Conservation (phyloP, 306 rosid species). For the Neltuma alba region DNA sequence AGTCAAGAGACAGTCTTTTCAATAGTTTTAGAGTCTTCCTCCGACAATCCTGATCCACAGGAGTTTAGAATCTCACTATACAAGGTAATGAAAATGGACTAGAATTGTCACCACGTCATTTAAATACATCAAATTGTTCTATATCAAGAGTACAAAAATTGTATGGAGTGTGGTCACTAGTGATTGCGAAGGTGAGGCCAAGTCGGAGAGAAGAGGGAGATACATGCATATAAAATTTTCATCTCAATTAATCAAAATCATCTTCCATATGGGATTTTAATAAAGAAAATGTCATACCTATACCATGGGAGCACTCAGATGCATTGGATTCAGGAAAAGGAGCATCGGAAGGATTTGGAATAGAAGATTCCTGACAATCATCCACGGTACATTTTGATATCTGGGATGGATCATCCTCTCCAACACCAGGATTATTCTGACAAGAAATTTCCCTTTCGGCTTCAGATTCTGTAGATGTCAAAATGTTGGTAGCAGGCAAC, state of each 20-base stretch:
- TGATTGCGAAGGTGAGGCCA: neutral
- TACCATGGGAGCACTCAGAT: constrained; percentile 43
- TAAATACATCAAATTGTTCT: constrained; percentile 6
- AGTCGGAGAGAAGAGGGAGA: neutral
- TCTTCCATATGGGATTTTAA: neutral
- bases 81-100: neutral
- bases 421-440: constrained; percentile 44
- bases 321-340: constrained; percentile 47
- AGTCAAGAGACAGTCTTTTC: neutral
- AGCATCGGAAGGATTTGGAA: constrained; percentile 40
- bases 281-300: constrained; percentile 54
- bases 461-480: constrained; percentile 47
- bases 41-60: neutral
- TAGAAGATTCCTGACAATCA: constrained; percentile 46
- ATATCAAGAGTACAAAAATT: constrained; percentile 8
- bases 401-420: constrained; percentile 42
- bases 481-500: constrained; percentile 39
- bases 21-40: neutral
- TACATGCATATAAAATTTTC: neutral
- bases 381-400: constrained; percentile 42
- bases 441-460: constrained; percentile 44
- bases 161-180: neutral
- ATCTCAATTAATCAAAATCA: constrained; percentile 6
- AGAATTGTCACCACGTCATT: constrained; percentile 1
- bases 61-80: constrained; percentile 23